Percentiles rank a stretch among this genome's conserved stretches.
phyloP scores from a whole-genome alignment of 352 stramenopile species.

The Phytophthora syringae region DNA sequence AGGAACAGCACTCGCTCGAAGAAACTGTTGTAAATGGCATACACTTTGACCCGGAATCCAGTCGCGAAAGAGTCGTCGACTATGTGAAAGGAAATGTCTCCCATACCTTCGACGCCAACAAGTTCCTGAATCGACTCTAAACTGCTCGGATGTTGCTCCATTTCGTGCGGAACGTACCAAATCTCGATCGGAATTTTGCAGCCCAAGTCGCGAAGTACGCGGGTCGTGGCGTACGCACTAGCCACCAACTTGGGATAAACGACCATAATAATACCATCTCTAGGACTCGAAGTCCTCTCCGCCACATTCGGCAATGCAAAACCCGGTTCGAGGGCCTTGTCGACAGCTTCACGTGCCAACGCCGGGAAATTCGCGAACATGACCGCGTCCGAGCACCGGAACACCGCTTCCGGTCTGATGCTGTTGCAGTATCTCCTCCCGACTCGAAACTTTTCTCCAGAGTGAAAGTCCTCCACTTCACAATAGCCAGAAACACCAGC shows the following conservation, averaged over 20 bases:
- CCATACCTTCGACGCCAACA: conserved; percentile 21
- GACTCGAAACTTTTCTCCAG: conserved; percentile 33
- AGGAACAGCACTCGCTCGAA: conserved; percentile 54
- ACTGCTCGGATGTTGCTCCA: conserved; percentile 21
- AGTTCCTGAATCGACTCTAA: conserved; percentile 35
- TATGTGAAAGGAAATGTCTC: conserved; percentile 24
- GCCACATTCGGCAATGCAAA: conserved; percentile 22
- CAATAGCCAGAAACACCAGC: conserved; percentile 49
- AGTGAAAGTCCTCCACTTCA: conserved; percentile 37
- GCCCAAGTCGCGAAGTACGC: conserved; percentile 35
- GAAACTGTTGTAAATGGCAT: conserved; percentile 51
- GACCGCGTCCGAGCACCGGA: conserved; percentile 46
- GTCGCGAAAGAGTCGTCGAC: conserved; percentile 36
- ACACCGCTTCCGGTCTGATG: conserved; percentile 31
- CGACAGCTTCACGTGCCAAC: conserved; percentile 13
- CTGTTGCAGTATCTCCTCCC: conserved; percentile 37
- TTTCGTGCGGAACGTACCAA: conserved; percentile 47
- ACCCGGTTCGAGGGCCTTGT: conserved; percentile 2
- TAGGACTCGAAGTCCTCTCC: not conserved
- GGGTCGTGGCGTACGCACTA: conserved; percentile 43
- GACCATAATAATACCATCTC: conserved; percentile 56
- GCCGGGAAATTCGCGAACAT: conserved; percentile 43
- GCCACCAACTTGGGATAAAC: conserved; percentile 54
- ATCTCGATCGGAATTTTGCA: conserved; percentile 56
- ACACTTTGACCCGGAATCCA: conserved; percentile 53